These are phyloP conservation scores for Leccinum huronense DNA, from an alignment of 1,284 basidiomycete species.

Conservation along the genomic window DNA sequence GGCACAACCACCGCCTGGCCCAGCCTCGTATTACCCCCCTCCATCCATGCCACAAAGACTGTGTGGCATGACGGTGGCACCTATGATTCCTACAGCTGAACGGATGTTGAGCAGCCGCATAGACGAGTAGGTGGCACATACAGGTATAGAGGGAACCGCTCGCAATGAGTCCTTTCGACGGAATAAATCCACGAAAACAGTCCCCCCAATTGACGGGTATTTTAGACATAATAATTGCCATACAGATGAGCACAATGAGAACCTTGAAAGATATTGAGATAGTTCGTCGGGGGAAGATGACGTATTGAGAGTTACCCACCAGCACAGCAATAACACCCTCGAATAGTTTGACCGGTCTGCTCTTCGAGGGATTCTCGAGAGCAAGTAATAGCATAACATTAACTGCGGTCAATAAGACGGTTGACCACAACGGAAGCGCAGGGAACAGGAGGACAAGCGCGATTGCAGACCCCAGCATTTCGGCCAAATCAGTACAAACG, in stretches of 20 bases:
- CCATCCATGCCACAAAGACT: slow-evolving; percentile 53
- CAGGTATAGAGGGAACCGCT: slow-evolving; percentile 77
- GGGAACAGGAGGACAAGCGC: slow-evolving; percentile 74
- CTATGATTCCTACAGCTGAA: slow-evolving; percentile 77
- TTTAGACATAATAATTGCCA: slow-evolving; percentile 76
- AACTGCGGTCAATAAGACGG: slow-evolving; percentile 66
- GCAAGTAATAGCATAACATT: slow-evolving; percentile 70
- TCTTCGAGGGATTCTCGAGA: slow-evolving; percentile 44
- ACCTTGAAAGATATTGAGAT: slow-evolving; percentile 48
- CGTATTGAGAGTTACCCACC: slow-evolving; percentile 34
- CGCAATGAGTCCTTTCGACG: slow-evolving; percentile 65
- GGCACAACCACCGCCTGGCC: slow-evolving; percentile 35
- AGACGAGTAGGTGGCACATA: slow-evolving; percentile 32
- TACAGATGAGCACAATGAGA: slow-evolving; percentile 77
- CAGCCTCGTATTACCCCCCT: slow-evolving; percentile 44
- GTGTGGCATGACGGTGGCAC: slow-evolving; percentile 90
- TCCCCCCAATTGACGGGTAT: slow-evolving; percentile 74
- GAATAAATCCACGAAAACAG: slow-evolving; percentile 86
- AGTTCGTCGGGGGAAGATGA: neutral
- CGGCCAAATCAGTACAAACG: slow-evolving; percentile 58
- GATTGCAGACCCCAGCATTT: slow-evolving; percentile 73
- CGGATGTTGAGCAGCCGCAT: slow-evolving; percentile 11
- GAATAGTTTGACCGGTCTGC: slow-evolving; percentile 52
- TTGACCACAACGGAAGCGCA: slow-evolving; percentile 61
- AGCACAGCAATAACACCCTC: slow-evolving; percentile 66